A percentile compares a stretch with the other conserved stretches of the same genome.
phyloP scores from a whole-genome alignment of 805 yeast species.

The Candida patagonica region DNA sequence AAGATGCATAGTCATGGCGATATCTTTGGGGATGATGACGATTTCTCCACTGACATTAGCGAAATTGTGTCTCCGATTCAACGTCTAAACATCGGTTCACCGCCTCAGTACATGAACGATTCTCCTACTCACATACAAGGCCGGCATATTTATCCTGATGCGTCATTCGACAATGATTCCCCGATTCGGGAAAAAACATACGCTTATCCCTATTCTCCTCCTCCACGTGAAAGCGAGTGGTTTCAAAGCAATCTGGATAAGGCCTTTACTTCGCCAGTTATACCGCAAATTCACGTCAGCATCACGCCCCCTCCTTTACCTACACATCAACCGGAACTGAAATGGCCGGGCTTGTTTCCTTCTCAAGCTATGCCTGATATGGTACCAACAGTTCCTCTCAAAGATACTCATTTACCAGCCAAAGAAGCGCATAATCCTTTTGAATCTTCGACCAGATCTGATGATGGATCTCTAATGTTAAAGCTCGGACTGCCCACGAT shows the following conservation, averaged over 20 bases:
- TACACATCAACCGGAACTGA: neutral
- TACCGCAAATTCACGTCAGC: no score
- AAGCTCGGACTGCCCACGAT: slow-evolving; percentile 17
- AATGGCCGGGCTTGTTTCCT: no score
- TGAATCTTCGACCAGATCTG: slow-evolving; percentile 11
- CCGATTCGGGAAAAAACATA: neutral
- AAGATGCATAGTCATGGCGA: no score
- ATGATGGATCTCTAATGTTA: slow-evolving; percentile 14
- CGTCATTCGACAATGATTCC: slow-evolving; percentile 1
- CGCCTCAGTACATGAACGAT: no score
- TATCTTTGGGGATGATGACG: no score
- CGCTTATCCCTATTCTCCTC: slow-evolving; percentile 1
- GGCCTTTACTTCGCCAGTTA: no score
- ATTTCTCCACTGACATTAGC: no score
- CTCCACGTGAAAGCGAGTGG: neutral
- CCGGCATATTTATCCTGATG: no score
- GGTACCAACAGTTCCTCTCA: neutral
- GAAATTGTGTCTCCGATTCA: no score
- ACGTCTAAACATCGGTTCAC: no score
- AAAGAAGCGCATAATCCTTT: neutral
- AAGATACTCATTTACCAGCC: neutral
- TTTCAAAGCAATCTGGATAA: neutral
- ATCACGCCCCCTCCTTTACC: neutral
- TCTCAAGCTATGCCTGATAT: neutral
- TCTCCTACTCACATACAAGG: no score